A percentile compares a stretch with the other conserved stretches of the same genome.
phyloP scores from a whole-genome alignment of 2,329 filamentous ascomycete species.

The Hypoxylon rubiginosum region DNA sequence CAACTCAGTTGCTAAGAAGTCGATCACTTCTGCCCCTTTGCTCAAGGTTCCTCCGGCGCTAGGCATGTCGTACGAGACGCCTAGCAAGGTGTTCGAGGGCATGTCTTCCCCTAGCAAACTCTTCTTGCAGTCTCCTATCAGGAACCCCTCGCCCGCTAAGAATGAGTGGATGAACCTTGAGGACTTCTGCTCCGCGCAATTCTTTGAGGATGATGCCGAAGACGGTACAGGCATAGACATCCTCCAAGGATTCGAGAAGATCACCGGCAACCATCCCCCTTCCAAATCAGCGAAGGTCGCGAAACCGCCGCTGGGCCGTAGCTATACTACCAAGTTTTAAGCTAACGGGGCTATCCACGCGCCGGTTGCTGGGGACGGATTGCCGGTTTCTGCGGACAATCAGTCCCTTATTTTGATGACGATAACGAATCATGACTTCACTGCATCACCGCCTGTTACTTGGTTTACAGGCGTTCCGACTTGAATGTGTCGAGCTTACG shows the following conservation, averaged over 20 bases:
- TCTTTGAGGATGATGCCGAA: conserved; percentile 70
- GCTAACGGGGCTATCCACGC: conserved; percentile 21
- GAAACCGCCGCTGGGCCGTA: conserved; percentile 56
- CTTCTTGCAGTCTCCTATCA: conserved; percentile 57
- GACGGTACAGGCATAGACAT: conserved; percentile 76
- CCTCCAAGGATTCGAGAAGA: conserved; percentile 81
- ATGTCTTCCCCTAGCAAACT: conserved; percentile 69
- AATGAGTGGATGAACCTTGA: conserved; percentile 61
- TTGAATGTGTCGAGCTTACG: conserved; percentile 19
- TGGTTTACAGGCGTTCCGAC: conserved; percentile 11
- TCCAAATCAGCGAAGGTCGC: conserved; percentile 47
- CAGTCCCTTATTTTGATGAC: conserved; percentile 25
- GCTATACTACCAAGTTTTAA: conserved; percentile 56
- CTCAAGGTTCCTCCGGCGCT: conserved; percentile 63
- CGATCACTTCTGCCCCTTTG: conserved; percentile 64
- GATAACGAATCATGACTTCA: conserved; percentile 40
- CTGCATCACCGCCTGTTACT: conserved; percentile 24
- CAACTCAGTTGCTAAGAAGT: conserved; percentile 65
- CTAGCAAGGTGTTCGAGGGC: conserved; percentile 69
- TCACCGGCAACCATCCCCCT: conserved; percentile 65
- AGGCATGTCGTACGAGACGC: conserved; percentile 63
- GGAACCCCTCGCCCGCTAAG: conserved; percentile 56
- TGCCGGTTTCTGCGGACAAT: conserved; percentile 7
- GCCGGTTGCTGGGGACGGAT: too few relatives aligned
- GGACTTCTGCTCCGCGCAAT: conserved; percentile 67